A percentile compares a stretch with the other conserved stretches of the same genome.
Evolutionary conservation across 306 rosid genomes (phyloP).

Genomic region (Parietaria judaica): DNA sequence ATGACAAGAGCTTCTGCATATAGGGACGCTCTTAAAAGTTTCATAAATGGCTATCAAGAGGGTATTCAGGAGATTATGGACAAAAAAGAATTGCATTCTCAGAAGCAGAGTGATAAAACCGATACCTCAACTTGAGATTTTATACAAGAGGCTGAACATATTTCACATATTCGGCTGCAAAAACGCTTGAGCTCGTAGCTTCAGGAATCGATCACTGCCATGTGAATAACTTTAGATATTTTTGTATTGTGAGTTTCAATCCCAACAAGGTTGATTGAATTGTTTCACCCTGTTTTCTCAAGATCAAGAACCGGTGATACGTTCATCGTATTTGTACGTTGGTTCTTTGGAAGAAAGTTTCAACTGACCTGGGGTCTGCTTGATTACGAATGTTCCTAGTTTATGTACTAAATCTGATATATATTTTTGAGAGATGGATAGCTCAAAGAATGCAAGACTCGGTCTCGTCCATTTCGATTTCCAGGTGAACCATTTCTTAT

Average conservation of each 20-base stretch:
- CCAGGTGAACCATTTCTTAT: conserved; percentile 12
- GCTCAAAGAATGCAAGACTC: conserved; percentile 4
- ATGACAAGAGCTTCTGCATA: conserved; percentile 91
- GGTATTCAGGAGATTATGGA: conserved; percentile 69
- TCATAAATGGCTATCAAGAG: conserved; percentile 74
- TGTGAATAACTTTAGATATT: conserved; percentile 12
- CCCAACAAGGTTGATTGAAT: background rate
- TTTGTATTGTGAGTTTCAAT: background rate
- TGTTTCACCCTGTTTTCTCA: background rate
- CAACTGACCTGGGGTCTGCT: background rate
- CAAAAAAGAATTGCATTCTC: conserved; percentile 40
- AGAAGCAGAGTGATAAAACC: conserved; percentile 29
- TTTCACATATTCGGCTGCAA: conserved; percentile 10
- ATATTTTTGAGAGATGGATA: background rate
- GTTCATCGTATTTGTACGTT: too few species aligned
- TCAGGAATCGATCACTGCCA: conserved; percentile 2
- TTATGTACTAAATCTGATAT: too few species aligned
- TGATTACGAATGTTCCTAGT: background rate
- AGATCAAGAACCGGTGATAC: background rate
- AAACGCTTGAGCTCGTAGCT: conserved; percentile 15
- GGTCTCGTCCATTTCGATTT: conserved; percentile 19
- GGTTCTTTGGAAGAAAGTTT: background rate
- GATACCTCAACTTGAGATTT: conserved; percentile 33
- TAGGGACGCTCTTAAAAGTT: conserved; percentile 79
- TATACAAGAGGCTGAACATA: background rate